phyloP scores from a whole-genome alignment of 164 flowering plant species.

The Platanus orientalis region DNA sequence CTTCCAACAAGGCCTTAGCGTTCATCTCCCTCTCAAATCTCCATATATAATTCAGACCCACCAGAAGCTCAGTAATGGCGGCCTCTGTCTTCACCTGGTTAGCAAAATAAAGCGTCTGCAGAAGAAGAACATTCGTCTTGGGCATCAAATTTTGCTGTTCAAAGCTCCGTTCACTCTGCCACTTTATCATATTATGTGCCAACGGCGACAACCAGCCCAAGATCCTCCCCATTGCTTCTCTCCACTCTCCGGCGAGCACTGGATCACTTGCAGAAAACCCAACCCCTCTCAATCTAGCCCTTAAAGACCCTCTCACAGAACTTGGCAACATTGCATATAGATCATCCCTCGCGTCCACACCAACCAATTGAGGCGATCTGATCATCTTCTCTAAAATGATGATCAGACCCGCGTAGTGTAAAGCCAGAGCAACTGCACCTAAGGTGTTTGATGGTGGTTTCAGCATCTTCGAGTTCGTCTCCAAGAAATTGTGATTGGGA shows the following conservation, averaged over 20 bases:
- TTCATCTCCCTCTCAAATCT: conserved; percentile 93
- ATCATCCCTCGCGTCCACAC: conserved; percentile 82
- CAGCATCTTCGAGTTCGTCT: conserved; percentile 48
- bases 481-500: conserved; percentile 39
- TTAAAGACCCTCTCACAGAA: conserved; percentile 51
- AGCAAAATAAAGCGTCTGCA: conserved; percentile 82
- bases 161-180: conserved; percentile 95
- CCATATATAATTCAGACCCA: conserved; percentile 93
- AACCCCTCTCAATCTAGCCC: conserved; percentile 65
- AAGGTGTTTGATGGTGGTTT: conserved; percentile 58
- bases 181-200: conserved; percentile 87
- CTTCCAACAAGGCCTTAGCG: conserved; percentile 72
- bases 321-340: conserved; percentile 75
- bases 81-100: conserved; percentile 84
- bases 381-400: conserved; percentile 86
- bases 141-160: conserved; percentile 67
- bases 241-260: conserved; percentile 77
- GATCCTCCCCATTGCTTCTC: conserved; percentile 64
- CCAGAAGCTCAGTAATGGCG: conserved; percentile 88
- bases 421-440: conserved; percentile 62
- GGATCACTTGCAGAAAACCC: conserved; percentile 72
- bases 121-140: conserved; percentile 53
- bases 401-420: conserved; percentile 81
- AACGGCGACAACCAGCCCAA: conserved; percentile 80
- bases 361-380: conserved; percentile 76